Evolutionary conservation across 495 filamentous ascomycete species (phyloP), one percentile per base, ranked within the genome.

Genomic region (Lichenothelia convexa): DNA sequence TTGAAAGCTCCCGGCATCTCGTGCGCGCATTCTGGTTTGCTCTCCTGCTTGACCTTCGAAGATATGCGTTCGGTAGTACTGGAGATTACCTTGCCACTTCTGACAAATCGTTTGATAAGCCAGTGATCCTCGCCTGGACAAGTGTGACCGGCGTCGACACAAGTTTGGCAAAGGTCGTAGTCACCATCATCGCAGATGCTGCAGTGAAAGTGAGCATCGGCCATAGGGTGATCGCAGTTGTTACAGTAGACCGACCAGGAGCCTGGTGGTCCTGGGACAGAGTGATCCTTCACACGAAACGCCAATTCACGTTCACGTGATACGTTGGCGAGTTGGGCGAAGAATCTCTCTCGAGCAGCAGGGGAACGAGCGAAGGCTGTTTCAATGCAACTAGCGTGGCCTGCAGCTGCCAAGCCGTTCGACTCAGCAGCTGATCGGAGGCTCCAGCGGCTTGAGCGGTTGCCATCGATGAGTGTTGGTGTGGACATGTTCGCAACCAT

Each of bases 151-250:
- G 61, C 59, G 31, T 73, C 64, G 26, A 93, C 71, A 54, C 89
- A 99, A 20, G 62, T 52, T 37, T 70, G 67, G 61, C 89, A 99
- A 34, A 99, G 71, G 48, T 99, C 89, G 49, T 83, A 99, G 56
- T 99, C 91, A 20, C 89, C 89, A 35, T 76, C 64, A 43, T 93
- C 81, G 55, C 91, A 99, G 37, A 73, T 78, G 47, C 80, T 78
- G 63, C 89, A 99, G 58, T 99, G 89, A 54, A 80, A 99, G 50
- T 99, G 89, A 17, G 68, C 70, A 44, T 83, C 73, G 22, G 73
- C 64, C 46, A 94, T 82, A 22, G 73, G 67, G 17, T 58, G 57
- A 37, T 86, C 72, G 50, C 89, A 99, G 48, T 72, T 68, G 59
- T 99, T 93, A 70, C 89, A 99, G 63, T 78, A 93, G 35, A 97